Evolutionary conservation across 768 basidiomycete species (phyloP), one percentile per base, ranked within the genome.

Genomic region (Lactarius evosmus): DNA sequence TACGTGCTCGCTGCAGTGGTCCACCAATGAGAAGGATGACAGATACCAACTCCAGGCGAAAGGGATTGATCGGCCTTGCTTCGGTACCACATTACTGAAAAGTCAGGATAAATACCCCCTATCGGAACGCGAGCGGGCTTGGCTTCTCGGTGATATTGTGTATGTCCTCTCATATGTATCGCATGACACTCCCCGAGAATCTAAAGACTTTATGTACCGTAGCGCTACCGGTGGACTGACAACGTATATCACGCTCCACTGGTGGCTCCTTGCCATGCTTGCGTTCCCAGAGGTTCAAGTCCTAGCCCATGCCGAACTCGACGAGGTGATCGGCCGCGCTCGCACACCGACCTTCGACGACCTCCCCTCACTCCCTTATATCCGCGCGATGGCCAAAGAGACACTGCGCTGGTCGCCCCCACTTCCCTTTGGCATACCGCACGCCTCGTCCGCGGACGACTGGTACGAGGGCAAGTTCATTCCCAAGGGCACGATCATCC

Each of bases 131-230:
- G 62, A 67, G 46, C 16, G 38, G 12, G 66, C 62, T 19, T 67
- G 66, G 66, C 50, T 63, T 2, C 44, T 58, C 2, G 62, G 62
- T 7, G 55, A 30, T 1, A 60, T 67, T 44, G 49, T 60, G 66
- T 67, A 25, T 17, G 66, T 60, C 41, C 36, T n/a, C 16, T 53
- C 27, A 32, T 58, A 65, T 32, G 58, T 60, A 29, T 33, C 16
- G 7, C 60, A 65, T 41, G 38, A 59, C 38, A 17, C 16, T 14
- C 36, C 36, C 6, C 36, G 14, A 36, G 44, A 2, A 25, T 3
- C 46, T 27, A 14, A 27, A 25, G 22, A 7, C 7, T 7, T n/a
- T 9, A 41, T 19, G 6, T n/a, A n/a, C 40, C 3, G 25, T 49
- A 49, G 46, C 8, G 4, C 22, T 1, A 12, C 46, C 1, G 46